Conservation (phyloP, 2,329 filamentous ascomycete genomes). For the Sclerotinia minor region DNA sequence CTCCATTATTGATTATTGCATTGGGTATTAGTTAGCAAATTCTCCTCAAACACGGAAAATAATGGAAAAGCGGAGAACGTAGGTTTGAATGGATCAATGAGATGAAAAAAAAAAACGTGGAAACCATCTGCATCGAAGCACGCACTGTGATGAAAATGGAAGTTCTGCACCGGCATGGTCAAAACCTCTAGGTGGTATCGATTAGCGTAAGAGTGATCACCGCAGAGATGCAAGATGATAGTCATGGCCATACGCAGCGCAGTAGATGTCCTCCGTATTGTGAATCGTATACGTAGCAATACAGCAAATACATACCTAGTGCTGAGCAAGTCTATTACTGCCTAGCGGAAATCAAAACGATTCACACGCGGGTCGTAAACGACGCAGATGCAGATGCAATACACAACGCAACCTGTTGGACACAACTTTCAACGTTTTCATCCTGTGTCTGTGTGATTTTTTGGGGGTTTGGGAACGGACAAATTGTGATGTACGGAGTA, state of each 20-base stretch:
- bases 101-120: conserved; percentile 1
- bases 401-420: neutral
- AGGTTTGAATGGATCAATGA: neutral
- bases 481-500: neutral
- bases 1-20: neutral
- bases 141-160: conserved; percentile 7
- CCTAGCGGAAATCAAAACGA: neutral
- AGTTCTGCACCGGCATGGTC: neutral
- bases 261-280: neutral
- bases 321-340: neutral
- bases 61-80: conserved; percentile 5
- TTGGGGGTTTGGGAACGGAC: neutral
- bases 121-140: neutral
- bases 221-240: neutral
- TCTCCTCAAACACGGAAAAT: conserved; percentile 9
- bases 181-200: neutral
- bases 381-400: neutral
- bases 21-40: neutral
- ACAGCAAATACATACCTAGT: neutral
- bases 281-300: neutral
- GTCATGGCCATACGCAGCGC: neutral
- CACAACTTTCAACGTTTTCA: neutral
- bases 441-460: conserved; percentile 1
- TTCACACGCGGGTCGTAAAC: conserved; percentile 12
- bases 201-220: neutral